These are phyloP conservation scores for Nemania diffusa DNA, from an alignment of 2,329 filamentous ascomycete genomes.

Conservation along the genomic window DNA sequence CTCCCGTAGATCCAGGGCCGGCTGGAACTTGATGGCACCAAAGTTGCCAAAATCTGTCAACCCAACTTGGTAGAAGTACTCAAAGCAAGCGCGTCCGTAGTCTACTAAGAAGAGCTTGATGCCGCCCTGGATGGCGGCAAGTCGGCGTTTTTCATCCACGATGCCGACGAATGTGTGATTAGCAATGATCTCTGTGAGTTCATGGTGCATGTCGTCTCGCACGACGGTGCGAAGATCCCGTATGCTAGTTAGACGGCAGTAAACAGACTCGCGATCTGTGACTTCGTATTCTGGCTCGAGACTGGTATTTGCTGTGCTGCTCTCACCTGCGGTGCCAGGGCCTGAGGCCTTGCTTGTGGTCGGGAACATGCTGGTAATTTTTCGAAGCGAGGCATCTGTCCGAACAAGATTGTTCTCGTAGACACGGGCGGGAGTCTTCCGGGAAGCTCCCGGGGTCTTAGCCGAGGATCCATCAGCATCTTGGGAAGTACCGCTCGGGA, in stretches of 20 bases:
- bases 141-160: constrained; percentile 84
- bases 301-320: constrained; percentile 30
- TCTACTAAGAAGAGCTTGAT: constrained; percentile 93
- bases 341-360: constrained; percentile 57
- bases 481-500: constrained; percentile 45
- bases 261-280: constrained; percentile 73
- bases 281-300: constrained; percentile 70
- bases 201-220: constrained; percentile 82
- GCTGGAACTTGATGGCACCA: constrained; percentile 81
- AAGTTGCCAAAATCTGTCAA: constrained; percentile 97
- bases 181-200: constrained; percentile 86
- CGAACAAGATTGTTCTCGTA: constrained; percentile 91
- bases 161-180: constrained; percentile 93
- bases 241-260: constrained; percentile 83
- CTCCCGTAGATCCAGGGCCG: constrained; percentile 75
- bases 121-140: constrained; percentile 92
- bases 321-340: constrained; percentile 44
- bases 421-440: constrained; percentile 63
- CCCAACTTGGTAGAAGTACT: constrained; percentile 96
- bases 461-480: constrained; percentile 46
- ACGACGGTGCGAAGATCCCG: constrained; percentile 85
- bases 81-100: constrained; percentile 85
- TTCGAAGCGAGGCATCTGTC: constrained; percentile 87
- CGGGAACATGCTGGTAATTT: constrained; percentile 97
- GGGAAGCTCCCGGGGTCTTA: constrained; percentile 51